These are phyloP conservation scores for Diplotaxis tenuifolia DNA, from an alignment of 345 rosid species.

Conservation along the genomic window DNA sequence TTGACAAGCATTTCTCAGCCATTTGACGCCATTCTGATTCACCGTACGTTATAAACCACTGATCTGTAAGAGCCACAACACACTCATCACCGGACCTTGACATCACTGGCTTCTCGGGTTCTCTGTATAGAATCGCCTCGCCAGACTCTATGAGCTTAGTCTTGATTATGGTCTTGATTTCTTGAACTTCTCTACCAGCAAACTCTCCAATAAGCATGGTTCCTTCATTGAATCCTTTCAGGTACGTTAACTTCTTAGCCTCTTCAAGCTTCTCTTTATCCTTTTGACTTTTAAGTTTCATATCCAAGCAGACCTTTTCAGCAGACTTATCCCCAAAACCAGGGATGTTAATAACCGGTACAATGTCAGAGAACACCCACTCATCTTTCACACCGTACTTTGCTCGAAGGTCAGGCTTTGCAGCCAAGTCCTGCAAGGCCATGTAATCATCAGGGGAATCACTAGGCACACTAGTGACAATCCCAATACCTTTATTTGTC, in stretches of 20 bases:
- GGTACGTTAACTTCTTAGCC: conserved; percentile 84
- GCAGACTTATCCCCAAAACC: conserved; percentile 88
- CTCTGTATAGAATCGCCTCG: conserved; percentile 74
- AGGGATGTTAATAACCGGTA: conserved; percentile 79
- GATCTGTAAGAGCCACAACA: conserved; percentile 97
- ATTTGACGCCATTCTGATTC: conserved; percentile 75
- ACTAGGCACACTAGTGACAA: conserved; percentile 94
- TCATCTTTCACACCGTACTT: conserved; percentile 82
- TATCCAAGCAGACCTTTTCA: conserved; percentile 72
- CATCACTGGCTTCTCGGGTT: conserved; percentile 90
- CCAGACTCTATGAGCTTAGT: conserved; percentile 66
- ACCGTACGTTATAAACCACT: conserved; percentile 92
- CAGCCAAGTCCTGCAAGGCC: conserved; percentile 72
- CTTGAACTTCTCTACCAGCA: conserved; percentile 74
- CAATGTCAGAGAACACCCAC: conserved; percentile 78
- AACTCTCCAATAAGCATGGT: conserved; percentile 74
- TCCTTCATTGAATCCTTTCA: conserved; percentile 89
- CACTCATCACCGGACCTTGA: conserved; percentile 98
- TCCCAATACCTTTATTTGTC: conserved; percentile 92
- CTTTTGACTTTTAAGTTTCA: conserved; percentile 87
- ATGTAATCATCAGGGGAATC: conserved; percentile 96
- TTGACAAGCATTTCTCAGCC: conserved; percentile 76
- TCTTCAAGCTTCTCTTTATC: conserved; percentile 90
- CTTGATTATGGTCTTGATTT: conserved; percentile 74
- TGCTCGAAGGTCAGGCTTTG: conserved; percentile 72